Evolutionary conservation across 305 asterid species (phyloP).

Genomic region (Solanum hybrid): DNA sequence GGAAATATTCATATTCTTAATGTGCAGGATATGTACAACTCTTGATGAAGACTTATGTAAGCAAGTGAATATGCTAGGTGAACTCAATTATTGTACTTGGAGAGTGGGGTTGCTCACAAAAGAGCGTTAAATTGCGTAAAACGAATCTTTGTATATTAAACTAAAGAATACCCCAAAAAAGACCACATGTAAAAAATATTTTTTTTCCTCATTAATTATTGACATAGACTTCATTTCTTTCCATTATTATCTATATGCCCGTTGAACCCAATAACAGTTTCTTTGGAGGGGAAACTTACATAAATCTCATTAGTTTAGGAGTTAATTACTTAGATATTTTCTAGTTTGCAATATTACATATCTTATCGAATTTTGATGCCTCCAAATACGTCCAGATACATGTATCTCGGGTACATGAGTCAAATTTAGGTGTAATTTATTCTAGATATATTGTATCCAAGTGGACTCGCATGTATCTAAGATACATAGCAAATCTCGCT

Average conservation of each 20-base stretch:
- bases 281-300: neutral
- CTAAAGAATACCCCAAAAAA: neutral
- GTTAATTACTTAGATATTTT: neutral
- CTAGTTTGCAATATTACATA: neutral
- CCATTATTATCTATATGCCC: neutral
- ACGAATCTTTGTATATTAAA: neutral
- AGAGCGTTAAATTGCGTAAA: neutral
- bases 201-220: neutral
- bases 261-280: neutral
- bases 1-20: too few species aligned
- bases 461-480: neutral
- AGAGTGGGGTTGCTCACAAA: neutral
- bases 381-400: neutral
- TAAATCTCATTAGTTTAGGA: neutral
- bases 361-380: neutral
- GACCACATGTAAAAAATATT: neutral
- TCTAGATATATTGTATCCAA: neutral
- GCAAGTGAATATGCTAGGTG: neutral
- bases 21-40: neutral
- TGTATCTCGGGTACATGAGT: neutral
- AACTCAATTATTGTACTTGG: neutral
- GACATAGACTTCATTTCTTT: too few species aligned
- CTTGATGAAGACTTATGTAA: neutral
- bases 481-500: neutral
- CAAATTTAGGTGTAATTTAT: neutral